phyloP scores from a whole-genome alignment of 2,329 filamentous ascomycete species.

The Arthroderma sp. region DNA sequence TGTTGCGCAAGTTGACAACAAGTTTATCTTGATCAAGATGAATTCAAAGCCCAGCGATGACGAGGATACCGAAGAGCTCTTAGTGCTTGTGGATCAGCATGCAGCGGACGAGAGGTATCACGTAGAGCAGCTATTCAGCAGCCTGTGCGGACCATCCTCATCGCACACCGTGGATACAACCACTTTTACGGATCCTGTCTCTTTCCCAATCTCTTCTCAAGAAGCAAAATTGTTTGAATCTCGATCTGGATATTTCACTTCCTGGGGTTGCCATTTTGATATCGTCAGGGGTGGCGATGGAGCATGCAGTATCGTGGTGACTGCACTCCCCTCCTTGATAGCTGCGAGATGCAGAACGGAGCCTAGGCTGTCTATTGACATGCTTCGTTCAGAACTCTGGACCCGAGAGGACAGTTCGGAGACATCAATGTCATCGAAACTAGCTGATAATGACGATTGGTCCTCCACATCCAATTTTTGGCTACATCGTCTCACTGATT shows the following conservation, averaged over 20 bases:
- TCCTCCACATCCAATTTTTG: slow-evolving; percentile 27
- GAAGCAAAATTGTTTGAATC: slow-evolving; percentile 49
- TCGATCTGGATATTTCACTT: slow-evolving; percentile 44
- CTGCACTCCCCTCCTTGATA: slow-evolving; percentile 56
- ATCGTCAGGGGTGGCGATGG: slow-evolving; percentile 4
- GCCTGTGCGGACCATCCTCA: slow-evolving; percentile 34
- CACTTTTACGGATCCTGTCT: slow-evolving; percentile 39
- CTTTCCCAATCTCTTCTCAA: slow-evolving; percentile 49
- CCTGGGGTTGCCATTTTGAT: slow-evolving; percentile 67
- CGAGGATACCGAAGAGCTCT: slow-evolving; percentile 20
- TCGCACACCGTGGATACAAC: slow-evolving; percentile 15
- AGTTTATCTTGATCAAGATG: slow-evolving; percentile 64
- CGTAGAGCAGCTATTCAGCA: slow-evolving; percentile 57
- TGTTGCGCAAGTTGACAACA: slow-evolving; percentile 73
- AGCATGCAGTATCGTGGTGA: slow-evolving; percentile 33
- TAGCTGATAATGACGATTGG: not conserved
- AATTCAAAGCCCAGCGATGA: slow-evolving; percentile 1
- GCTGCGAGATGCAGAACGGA: slow-evolving; percentile 61
- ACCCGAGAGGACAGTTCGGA: slow-evolving; percentile 39
- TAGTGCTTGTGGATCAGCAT: slow-evolving; percentile 83
- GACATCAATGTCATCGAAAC: not conserved
- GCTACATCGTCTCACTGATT: slow-evolving; percentile 52
- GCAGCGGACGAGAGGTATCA: slow-evolving; percentile 81
- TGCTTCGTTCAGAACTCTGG: slow-evolving; percentile 67
- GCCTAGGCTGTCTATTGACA: slow-evolving; percentile 55